Base-by-base conservation (phyloP, 495 filamentous ascomycete genomes). In the Pseudevernia furfuracea region DNA sequence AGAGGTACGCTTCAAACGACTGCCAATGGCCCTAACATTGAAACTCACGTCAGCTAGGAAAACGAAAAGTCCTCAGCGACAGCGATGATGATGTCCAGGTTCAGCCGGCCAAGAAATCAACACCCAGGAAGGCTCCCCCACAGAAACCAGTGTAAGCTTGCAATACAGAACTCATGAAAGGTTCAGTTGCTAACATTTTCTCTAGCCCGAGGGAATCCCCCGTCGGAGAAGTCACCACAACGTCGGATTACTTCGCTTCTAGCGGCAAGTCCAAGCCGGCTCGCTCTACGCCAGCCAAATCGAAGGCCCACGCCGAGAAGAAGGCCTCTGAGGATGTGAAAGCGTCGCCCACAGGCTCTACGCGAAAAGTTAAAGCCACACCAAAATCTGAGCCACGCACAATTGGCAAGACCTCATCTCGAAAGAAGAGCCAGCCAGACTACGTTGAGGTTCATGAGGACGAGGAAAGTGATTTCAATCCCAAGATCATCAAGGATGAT, bases 41-140 rank as follows among this genome's bases (percentile, higher is more conserved):
- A 63, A 30, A 39, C 64, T 66, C 34, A 66, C 32, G 21, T 15
- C 21, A 9, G 5, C 28, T 64, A 89, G 85, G 83, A 62, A 82
- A 78, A 57, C 82, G 88, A 48, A 90, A 89, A 70, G 82, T 92
- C 32, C 76, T 92, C 39, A 86, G 89, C 67, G 89, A 91, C 60
- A 90, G 87, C 69, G 87, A 89, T 48, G 89, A 92, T 4, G 87
- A 89, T 36, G 85, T 85, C 1, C 79, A 79, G 25, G 14, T 17
- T 34, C 23, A 63, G 36, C 56, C 62, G 36, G 52, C 61, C 30
- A 76, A 77, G 65, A 68, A 76, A 41, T 57, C 77, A 19, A 76
- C 77, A 7, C 77, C 80, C 1, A 85, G 81, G 64, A 74, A 73
- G 15, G 75, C 78, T 44, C 52, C 79, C 3, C 65, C 75, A 11